Evolutionary conservation across 768 basidiomycete genomes (phyloP).

Genomic region (Dentipellis sp.): DNA sequence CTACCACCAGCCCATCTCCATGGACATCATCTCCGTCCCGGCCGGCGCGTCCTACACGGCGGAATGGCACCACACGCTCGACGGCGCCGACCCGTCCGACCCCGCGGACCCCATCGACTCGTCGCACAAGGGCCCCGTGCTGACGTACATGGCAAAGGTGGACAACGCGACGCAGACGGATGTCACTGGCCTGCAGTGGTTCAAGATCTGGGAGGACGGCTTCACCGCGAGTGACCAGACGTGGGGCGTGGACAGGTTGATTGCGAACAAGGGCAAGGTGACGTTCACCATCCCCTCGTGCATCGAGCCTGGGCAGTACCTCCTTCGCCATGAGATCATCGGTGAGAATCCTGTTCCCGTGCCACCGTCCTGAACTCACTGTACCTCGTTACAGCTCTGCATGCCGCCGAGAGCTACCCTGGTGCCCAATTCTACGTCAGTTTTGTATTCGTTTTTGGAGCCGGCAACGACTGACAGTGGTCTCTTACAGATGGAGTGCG

Average conservation of each 20-base stretch:
- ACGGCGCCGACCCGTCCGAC: conserved; percentile 36
- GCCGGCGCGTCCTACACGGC: conserved; percentile 45
- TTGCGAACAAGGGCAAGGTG: conserved; percentile 40
- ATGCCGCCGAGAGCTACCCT: conserved; percentile 35
- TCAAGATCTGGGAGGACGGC: conserved; percentile 44
- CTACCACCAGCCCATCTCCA: conserved; percentile 37
- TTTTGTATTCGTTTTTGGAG: not conserved
- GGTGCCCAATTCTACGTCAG: conserved; percentile 47
- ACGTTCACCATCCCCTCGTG: conserved; percentile 22
- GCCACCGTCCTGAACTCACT: conserved; percentile 7
- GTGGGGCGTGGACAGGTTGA: conserved; percentile 41
- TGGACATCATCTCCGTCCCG: conserved; percentile 35
- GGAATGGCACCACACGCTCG: conserved; percentile 43
- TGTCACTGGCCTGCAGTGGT: conserved; percentile 43
- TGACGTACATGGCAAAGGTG: conserved; percentile 42
- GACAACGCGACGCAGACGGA: conserved; percentile 33
- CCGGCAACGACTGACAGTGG: not conserved
- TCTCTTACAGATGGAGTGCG: conserved; percentile 25
- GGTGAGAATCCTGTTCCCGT: conserved; percentile 21
- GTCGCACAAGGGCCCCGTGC: conserved; percentile 43
- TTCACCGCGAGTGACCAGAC: conserved; percentile 19
- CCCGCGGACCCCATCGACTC: conserved; percentile 39
- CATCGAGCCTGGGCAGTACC: conserved; percentile 18
- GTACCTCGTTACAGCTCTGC: conserved; percentile 26
- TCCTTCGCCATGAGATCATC: conserved; percentile 35